These are phyloP conservation scores for Isabelozyma pseudorhagii DNA, from an alignment of 805 yeast species.

Conservation along the genomic window DNA sequence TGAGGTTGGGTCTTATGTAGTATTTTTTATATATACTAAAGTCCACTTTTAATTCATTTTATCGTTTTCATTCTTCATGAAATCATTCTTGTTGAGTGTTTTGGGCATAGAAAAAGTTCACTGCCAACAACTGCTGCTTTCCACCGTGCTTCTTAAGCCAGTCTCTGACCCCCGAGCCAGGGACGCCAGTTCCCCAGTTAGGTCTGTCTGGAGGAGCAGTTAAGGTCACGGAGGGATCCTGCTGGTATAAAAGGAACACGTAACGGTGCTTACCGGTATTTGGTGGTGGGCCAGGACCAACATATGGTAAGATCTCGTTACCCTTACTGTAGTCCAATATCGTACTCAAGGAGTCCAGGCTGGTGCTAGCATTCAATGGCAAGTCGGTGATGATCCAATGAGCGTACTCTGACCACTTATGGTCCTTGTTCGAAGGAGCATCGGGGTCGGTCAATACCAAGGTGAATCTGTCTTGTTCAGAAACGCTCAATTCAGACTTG, in stretches of 20 bases:
- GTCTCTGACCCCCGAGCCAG: slow-evolving; percentile 73
- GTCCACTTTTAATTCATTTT: too few species aligned
- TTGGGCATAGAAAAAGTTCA: slow-evolving; percentile 85
- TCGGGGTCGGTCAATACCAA: slow-evolving; percentile 89
- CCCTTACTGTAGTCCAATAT: slow-evolving; percentile 34
- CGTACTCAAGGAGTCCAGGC: slow-evolving; percentile 23
- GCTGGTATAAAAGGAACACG: slow-evolving; percentile 72
- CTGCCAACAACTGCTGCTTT: slow-evolving; percentile 59
- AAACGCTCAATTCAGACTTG: slow-evolving; percentile 40
- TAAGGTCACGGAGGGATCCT: slow-evolving; percentile 44
- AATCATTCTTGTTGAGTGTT: slow-evolving; percentile 23
- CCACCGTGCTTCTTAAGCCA: slow-evolving; percentile 65
- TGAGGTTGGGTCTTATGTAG: too few species aligned
- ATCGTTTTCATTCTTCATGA: background rate
- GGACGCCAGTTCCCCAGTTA: slow-evolving; percentile 83
- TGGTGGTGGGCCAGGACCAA: slow-evolving; percentile 89
- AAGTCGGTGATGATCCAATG: slow-evolving; percentile 69
- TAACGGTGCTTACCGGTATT: slow-evolving; percentile 87
- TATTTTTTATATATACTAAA: too few species aligned
- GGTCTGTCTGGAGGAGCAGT: slow-evolving; percentile 55
- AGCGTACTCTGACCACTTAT: slow-evolving; percentile 84
- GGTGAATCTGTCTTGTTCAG: slow-evolving; percentile 56
- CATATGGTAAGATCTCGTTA: slow-evolving; percentile 50
- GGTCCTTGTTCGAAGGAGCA: slow-evolving; percentile 81
- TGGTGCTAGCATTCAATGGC: slow-evolving; percentile 34